Percentiles rank a stretch among this genome's conserved stretches.
phyloP scores from a whole-genome alignment of 345 rosid genomes.

The Anacardium occidentale region DNA sequence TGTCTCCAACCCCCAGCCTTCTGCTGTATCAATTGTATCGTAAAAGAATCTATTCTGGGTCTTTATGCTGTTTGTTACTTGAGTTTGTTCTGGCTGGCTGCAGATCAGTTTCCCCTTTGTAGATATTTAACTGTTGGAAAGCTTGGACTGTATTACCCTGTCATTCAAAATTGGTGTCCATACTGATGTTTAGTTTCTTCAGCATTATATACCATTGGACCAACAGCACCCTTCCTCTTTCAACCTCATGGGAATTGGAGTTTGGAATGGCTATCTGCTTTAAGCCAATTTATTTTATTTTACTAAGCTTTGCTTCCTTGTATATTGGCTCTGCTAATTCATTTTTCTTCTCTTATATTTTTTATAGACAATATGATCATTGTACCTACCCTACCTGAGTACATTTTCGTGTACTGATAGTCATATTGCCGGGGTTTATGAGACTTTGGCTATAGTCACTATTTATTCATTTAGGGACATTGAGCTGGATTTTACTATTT shows the following conservation, averaged over 20 bases:
- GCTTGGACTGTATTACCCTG: conserved; percentile 32
- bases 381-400: background rate
- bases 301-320: conserved; percentile 25
- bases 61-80: conserved; percentile 26
- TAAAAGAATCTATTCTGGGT: conserved; percentile 29
- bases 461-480: background rate
- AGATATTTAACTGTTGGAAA: conserved; percentile 53
- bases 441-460: background rate
- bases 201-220: conserved; percentile 15
- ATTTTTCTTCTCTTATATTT: background rate
- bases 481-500: background rate
- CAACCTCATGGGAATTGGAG: conserved; percentile 18
- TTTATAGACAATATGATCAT: background rate
- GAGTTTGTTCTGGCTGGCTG: conserved; percentile 39
- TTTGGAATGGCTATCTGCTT: conserved; percentile 26
- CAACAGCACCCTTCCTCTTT: conserved; percentile 7
- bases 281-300: conserved; percentile 21
- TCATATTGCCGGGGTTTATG: background rate
- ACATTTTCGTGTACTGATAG: background rate
- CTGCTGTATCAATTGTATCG: conserved; percentile 22
- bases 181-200: conserved; percentile 29
- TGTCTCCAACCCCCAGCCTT: conserved; percentile 30
- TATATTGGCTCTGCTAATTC: conserved; percentile 23
- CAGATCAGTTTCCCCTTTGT: conserved; percentile 40
- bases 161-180: conserved; percentile 30